Evolutionary conservation across 192 early-diverging fungal species (phyloP), one percentile per base, ranked within the genome.

Genomic region (Rhizophagus clarus): DNA sequence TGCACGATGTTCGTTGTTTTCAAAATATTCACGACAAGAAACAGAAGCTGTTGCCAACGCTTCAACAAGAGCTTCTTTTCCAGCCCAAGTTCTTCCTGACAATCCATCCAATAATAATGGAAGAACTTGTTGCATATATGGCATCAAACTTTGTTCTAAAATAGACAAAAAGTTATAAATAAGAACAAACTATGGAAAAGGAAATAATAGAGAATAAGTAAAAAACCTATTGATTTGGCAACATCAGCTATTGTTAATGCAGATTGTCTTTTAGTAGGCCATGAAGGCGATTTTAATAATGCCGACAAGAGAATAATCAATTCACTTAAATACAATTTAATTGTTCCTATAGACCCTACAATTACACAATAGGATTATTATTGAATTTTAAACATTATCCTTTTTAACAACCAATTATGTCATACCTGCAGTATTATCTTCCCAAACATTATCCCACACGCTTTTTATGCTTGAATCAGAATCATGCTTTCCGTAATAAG

Each of bases 231-330:
- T 17, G 87, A 83, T 70, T 88, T 88, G 20, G 88, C 87, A 67
- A 95, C 82, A 76, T 92, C 89, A 22, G 86, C 88, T 31, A 96
- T 78, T 7, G 93, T 87, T 24, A 84, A 51, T 17, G 91, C 95
- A 10, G 94, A 90, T 37, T 94, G 91, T 76, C 90, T 88, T 85
- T 95, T 95, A 20, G 94, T 84, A n/a, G 76, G 86, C 95, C 95
- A 96, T 0, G 92, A 94, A 2, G 91, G 84, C 12, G 88, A 92
- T 7, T 84, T 79, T 66, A 95, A 80, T 45, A 93, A 83, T 1
- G 80, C 81, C 28, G 86, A 83, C 15, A 88, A 81, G 14, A 91
- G 84, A 28, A 81, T 67, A 28, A 96, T 78, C 20, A 94, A 87
- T 82, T 96, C 94, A 22, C 79, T 73, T 26, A 87, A 72, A 82